A percentile compares a stretch with the other conserved stretches of the same genome.
Evolutionary conservation across 352 stramenopile genomes (phyloP).

Genomic region (Phytophthora megakarya): DNA sequence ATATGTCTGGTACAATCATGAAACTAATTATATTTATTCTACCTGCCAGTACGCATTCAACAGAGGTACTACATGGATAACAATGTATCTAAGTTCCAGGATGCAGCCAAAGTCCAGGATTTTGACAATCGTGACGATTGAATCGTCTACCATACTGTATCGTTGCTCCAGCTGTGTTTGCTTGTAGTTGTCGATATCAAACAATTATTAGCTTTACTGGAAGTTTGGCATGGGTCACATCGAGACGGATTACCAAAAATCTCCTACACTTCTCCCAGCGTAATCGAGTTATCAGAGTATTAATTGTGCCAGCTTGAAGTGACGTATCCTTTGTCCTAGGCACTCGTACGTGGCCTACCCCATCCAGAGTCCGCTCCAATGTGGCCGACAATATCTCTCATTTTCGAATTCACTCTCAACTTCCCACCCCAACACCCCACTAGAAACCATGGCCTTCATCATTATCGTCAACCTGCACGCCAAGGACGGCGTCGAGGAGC

Average conservation of each 20-base stretch:
- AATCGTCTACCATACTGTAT: too few species aligned
- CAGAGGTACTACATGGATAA: too few species aligned
- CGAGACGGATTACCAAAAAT: conserved; percentile 12
- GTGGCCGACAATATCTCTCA: conserved; percentile 8
- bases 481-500: conserved; percentile 30
- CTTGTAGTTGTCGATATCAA: too few species aligned
- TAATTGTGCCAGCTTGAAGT: conserved; percentile 21
- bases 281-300: conserved; percentile 14
- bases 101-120: too few species aligned
- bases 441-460: conserved; percentile 26
- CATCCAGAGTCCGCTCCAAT: background rate
- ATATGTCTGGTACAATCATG: too few species aligned
- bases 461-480: conserved; percentile 26
- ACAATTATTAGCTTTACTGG: too few species aligned
- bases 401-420: conserved; percentile 24
- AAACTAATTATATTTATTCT: too few species aligned
- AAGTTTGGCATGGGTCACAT: background rate
- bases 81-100: too few species aligned
- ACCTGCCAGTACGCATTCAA: too few species aligned
- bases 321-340: background rate
- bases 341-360: background rate
- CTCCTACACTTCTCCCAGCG: background rate
- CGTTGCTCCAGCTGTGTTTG: too few species aligned
- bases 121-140: too few species aligned
- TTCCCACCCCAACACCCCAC: conserved; percentile 1